Evolutionary conservation across 192 early-diverging fungal genomes (phyloP).

Genomic region (Anaeromyces robustus): DNA sequence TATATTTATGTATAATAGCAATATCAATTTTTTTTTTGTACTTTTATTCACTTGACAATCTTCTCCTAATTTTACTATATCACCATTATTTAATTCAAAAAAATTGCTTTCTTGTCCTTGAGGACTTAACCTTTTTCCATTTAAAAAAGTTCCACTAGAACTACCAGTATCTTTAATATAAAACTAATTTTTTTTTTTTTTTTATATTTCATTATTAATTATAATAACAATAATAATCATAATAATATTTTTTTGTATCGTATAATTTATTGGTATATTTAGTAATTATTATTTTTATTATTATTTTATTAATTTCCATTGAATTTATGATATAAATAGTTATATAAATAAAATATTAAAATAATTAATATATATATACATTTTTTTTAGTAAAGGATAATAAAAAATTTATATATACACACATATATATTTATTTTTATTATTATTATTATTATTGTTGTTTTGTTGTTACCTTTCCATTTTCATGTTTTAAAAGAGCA

Average conservation of each 20-base stretch:
- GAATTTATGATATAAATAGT: too few species aligned
- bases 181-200: constrained; percentile 35
- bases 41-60: not conserved
- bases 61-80: not conserved
- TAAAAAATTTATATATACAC: too few species aligned
- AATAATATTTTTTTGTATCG: too few species aligned
- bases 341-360: too few species aligned
- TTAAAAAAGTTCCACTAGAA: constrained; percentile 95
- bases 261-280: too few species aligned
- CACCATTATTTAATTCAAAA: not conserved
- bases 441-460: not conserved
- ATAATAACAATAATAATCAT: too few species aligned
- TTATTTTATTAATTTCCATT: too few species aligned
- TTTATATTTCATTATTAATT: not conserved
- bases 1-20: too few species aligned
- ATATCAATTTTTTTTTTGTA: not conserved
- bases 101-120: constrained; percentile 60
- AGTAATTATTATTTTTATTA: too few species aligned
- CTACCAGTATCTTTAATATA: constrained; percentile 89
- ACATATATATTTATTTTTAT: too few species aligned
- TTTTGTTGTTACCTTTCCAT: not conserved
- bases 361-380: too few species aligned
- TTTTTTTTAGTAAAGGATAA: too few species aligned
- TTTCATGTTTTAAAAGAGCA: not conserved
- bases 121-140: constrained; percentile 80